Evolutionary conservation across 805 yeast genomes (phyloP).

Genomic region (Crinitomyces ghanaensis): DNA sequence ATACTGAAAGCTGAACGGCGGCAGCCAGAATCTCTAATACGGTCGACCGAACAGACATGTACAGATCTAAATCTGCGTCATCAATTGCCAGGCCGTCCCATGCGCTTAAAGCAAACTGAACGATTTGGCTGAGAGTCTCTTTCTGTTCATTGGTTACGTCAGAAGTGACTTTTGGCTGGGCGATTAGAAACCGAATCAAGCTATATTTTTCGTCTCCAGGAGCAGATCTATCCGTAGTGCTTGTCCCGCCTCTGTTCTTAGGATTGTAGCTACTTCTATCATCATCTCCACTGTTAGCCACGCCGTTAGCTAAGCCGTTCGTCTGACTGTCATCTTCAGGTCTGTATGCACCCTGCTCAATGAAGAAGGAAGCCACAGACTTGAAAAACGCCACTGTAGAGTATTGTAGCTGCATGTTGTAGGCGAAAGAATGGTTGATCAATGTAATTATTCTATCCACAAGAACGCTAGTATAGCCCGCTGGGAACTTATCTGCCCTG

Average conservation of each 20-base stretch:
- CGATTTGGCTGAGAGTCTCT: too few species aligned
- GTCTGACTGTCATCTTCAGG: too few species aligned
- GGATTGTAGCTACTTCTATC: too few species aligned
- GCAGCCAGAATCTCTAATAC: constrained; percentile 35
- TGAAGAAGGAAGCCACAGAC: background rate
- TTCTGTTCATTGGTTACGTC: too few species aligned
- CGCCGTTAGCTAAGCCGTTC: too few species aligned
- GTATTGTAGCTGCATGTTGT: constrained; percentile 9
- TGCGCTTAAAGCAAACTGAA: constrained; percentile 37
- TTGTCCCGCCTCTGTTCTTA: too few species aligned
- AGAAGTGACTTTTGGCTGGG: too few species aligned
- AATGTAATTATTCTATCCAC: constrained; percentile 8
- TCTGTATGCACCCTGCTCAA: constrained; percentile 49
- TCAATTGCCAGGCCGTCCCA: constrained; percentile 40
- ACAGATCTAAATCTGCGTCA: constrained; percentile 45
- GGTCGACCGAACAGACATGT: constrained; percentile 49
- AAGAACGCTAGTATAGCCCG: constrained; percentile 4
- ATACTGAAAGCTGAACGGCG: constrained; percentile 33
- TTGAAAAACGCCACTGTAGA: background rate
- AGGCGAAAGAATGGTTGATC: constrained; percentile 10
- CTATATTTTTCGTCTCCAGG: too few species aligned
- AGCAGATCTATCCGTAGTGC: too few species aligned
- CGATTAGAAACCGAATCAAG: too few species aligned
- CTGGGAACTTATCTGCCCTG: constrained; percentile 5
- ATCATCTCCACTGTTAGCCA: too few species aligned